phyloP scores from a whole-genome alignment of 2,329 filamentous ascomycete species.

The Paramyrothecium roridum region DNA sequence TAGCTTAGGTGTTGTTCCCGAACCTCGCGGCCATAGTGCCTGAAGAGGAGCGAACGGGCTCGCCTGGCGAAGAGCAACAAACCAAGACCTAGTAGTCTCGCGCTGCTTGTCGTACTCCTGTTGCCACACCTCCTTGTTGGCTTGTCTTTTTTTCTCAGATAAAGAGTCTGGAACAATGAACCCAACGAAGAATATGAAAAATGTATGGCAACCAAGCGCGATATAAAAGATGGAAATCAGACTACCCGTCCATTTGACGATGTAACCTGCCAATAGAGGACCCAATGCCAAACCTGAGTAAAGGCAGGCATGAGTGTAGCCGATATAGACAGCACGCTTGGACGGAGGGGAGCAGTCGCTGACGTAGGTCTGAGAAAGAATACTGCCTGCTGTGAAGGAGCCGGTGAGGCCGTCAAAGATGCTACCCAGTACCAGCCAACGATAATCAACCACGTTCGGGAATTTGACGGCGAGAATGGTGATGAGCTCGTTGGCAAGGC shows the following conservation, averaged over 20 bases:
- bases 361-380: constrained; percentile 79
- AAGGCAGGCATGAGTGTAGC: constrained; percentile 84
- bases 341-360: constrained; percentile 84
- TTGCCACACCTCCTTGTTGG: constrained; percentile 66
- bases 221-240: constrained; percentile 84
- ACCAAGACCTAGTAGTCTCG: constrained; percentile 17
- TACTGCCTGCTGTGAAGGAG: constrained; percentile 79
- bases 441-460: constrained; percentile 69
- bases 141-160: constrained; percentile 65
- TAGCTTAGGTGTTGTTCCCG: constrained; percentile 54
- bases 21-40: constrained; percentile 71
- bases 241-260: constrained; percentile 73
- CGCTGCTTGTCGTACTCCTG: constrained; percentile 38
- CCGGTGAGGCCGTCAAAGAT: constrained; percentile 81
- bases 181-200: constrained; percentile 70
- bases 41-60: constrained; percentile 77
- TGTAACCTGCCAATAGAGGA: constrained; percentile 74
- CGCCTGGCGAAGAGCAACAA: constrained; percentile 35
- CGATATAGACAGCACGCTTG: constrained; percentile 77
- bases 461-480: constrained; percentile 76
- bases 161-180: constrained; percentile 82
- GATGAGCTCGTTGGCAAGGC: constrained; percentile 69
- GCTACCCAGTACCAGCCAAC: constrained; percentile 74
- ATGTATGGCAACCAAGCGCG: constrained; percentile 65
- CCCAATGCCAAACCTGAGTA: constrained; percentile 88